phyloP scores from a whole-genome alignment of 306 rosid genomes.

The Fagus crenata region DNA sequence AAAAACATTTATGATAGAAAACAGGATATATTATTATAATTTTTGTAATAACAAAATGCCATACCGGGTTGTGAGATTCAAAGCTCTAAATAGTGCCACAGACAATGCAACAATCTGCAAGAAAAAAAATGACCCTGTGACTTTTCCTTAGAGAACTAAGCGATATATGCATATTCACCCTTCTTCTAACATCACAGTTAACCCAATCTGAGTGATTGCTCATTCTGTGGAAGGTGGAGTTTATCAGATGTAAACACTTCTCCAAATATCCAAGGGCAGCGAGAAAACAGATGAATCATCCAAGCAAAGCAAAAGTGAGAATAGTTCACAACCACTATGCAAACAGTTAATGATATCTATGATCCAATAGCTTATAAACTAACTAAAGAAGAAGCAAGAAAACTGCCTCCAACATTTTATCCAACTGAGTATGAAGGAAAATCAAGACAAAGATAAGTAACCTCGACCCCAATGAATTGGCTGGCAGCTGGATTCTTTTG shows the following conservation, averaged over 20 bases:
- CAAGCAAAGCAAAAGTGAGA: not conserved
- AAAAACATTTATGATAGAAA: conserved; percentile 23
- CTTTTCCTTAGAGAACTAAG: conserved; percentile 21
- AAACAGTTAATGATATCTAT: not conserved
- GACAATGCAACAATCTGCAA: conserved; percentile 89
- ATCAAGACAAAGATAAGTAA: not conserved
- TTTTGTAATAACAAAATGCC: conserved; percentile 14
- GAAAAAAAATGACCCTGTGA: conserved; percentile 14
- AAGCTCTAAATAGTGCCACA: conserved; percentile 83
- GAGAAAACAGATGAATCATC: not conserved
- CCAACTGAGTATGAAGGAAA: not conserved
- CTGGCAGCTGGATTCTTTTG: not conserved
- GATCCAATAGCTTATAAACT: not conserved
- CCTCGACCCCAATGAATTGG: not conserved
- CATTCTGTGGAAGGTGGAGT: not conserved
- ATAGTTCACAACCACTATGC: not conserved
- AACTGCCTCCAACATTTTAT: not conserved
- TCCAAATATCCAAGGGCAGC: not conserved
- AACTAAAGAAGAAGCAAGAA: not conserved
- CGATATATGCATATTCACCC: not conserved
- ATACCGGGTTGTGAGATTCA: conserved; percentile 79
- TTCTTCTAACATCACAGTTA: conserved; percentile 5
- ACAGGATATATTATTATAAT: conserved; percentile 15
- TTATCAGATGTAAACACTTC: not conserved
- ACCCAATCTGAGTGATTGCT: conserved; percentile 12